Evolutionary conservation across 148 eudicot genomes (phyloP).

Genomic region (Spergularia marina): DNA sequence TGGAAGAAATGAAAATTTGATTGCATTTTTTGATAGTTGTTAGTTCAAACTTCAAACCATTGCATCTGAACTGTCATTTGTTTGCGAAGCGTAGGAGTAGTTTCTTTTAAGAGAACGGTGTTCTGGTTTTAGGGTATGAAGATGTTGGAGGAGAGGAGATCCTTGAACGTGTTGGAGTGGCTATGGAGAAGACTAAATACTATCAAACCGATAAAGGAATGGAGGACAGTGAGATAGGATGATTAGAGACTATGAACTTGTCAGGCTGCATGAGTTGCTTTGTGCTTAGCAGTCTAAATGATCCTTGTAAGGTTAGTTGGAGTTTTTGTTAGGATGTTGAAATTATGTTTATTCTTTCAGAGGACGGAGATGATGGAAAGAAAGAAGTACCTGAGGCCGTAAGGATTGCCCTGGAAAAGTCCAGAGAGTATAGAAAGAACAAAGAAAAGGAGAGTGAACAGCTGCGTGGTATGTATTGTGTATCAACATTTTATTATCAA

Average conservation of each 20-base stretch:
- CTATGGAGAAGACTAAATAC: conserved; percentile 34
- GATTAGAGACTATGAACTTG: conserved; percentile 9
- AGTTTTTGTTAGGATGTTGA: background rate
- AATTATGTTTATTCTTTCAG: conserved; percentile 18
- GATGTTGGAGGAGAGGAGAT: conserved; percentile 20
- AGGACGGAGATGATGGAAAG: conserved; percentile 12
- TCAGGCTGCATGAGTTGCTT: conserved; percentile 17
- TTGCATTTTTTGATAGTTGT: background rate
- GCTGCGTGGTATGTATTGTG: conserved; percentile 11
- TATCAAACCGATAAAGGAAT: conserved; percentile 26
- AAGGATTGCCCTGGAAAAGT: conserved; percentile 35
- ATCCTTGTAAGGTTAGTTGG: background rate
- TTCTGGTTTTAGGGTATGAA: conserved; percentile 5
- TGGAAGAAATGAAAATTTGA: background rate
- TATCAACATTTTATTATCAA: background rate
- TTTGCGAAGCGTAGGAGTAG: background rate
- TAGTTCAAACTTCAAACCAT: background rate
- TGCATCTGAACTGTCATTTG: background rate
- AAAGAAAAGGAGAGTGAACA: conserved; percentile 21
- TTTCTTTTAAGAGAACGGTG: conserved; percentile 6
- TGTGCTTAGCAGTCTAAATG: background rate
- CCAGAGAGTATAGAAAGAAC: conserved; percentile 25
- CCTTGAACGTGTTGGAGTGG: conserved; percentile 28
- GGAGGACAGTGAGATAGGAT: conserved; percentile 4
- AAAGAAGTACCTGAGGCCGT: conserved; percentile 28